Evolutionary conservation across 441 rosid species (phyloP), one percentile per base, ranked within the genome.

Genomic region (Bruguiera hainesii): DNA sequence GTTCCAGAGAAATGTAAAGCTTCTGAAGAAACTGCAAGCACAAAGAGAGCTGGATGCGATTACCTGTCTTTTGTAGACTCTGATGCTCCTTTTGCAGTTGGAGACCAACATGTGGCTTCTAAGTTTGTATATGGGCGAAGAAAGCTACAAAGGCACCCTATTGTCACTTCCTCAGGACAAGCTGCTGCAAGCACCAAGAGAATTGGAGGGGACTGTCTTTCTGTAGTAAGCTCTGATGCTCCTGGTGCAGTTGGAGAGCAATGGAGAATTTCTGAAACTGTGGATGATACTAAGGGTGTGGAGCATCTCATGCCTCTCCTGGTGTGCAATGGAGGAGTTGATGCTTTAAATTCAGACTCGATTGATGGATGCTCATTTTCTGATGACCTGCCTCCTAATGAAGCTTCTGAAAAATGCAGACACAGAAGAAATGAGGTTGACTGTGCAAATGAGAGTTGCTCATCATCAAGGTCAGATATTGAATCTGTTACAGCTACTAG

Each of bases 381-480:
- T 60, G 68, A 69, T 63, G 74, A 79, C 51, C 70, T 46, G 56
- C 60, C 63, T 57, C 75, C 83, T 31, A 60, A 73, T 69, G 76
- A 69, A 66, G 75, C 67, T 65, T 74, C 71, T 33, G 73, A 68
- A 68, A 66, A 29, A 52, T 55, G 64, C 68, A 63, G 53, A 73
- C 82, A 67, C 51, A 86, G 72, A 70, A 55, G 65, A 37, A 73
- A 72, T 68, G 83, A 82, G 52, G 76, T 78, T 70, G 90, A 83
- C 74, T 83, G 93, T 80, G 72, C 79, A 75, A 81, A 87, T 82
- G 89, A 80, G 71, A 80, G 87, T 67, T 89, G 85, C 71, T 87
- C 93, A 18, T 88, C 89, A 61, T 81, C 86, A 29, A 86, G 78
- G 71, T 85, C 93, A 37, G 86, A 76, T 67, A 61, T 79, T 68